phyloP scores from a whole-genome alignment of 345 rosid species.

The Bruguiera parviflora region DNA sequence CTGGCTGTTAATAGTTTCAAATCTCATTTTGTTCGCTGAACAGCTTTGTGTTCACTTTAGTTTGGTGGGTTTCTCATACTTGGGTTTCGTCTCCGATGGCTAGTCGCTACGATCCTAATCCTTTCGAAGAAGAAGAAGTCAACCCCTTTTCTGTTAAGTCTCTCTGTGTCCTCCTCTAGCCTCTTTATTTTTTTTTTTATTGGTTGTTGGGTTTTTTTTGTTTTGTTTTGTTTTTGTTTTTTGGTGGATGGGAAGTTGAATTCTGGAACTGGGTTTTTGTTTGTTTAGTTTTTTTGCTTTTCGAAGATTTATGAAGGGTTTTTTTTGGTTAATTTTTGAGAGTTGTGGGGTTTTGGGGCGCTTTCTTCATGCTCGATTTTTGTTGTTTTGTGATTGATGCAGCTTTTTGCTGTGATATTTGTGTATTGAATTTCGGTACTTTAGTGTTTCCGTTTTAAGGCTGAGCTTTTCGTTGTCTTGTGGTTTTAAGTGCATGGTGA shows the following conservation, averaged over 20 bases:
- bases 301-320: not conserved
- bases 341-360: not conserved
- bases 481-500: too few relatives aligned
- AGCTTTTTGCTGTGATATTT: not conserved
- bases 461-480: too few relatives aligned
- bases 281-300: not conserved
- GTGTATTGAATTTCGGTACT: not conserved
- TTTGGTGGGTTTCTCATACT: not conserved
- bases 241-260: constrained; percentile 1
- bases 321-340: not conserved
- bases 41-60: not conserved
- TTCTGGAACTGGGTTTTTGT: constrained; percentile 3
- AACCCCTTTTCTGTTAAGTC: constrained; percentile 87
- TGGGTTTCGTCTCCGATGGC: constrained; percentile 45
- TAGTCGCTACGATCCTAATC: constrained; percentile 75
- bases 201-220: not conserved
- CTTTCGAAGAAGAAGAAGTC: constrained; percentile 88
- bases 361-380: too few relatives aligned
- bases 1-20: not conserved
- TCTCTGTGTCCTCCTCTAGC: not conserved
- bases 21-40: not conserved
- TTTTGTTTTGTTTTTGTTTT: not conserved
- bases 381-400: not conserved
- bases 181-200: not conserved
- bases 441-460: not conserved